These are phyloP conservation scores for Cenchrus americanus DNA, from an alignment of 176 grass and related monocot genomes.

Conservation along the genomic window DNA sequence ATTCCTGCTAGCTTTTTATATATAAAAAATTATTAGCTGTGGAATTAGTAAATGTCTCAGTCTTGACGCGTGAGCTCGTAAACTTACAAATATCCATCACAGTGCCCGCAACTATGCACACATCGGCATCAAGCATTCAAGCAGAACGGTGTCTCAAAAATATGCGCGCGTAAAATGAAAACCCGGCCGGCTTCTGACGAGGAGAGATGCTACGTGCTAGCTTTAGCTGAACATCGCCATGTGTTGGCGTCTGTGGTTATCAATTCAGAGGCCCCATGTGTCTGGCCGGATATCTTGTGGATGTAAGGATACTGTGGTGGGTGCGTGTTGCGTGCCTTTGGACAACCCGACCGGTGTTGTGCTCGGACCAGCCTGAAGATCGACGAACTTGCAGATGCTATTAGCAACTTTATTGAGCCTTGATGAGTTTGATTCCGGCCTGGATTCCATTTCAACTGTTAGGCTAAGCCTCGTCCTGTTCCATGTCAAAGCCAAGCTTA, in stretches of 20 bases:
- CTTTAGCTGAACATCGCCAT: constrained; percentile 62
- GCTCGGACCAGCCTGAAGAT: not conserved
- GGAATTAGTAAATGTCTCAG: not conserved
- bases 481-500: not conserved
- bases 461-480: no score
- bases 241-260: constrained; percentile 58
- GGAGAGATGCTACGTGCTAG: constrained; percentile 26
- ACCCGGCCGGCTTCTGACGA: constrained; percentile 19
- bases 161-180: constrained; percentile 31
- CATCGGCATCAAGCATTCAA: constrained; percentile 23
- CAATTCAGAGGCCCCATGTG: constrained; percentile 70
- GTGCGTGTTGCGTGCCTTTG: not conserved
- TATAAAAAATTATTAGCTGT: not conserved
- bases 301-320: constrained; percentile 18
- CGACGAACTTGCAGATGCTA: not conserved
- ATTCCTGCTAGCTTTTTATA: no score
- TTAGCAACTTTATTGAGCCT: not conserved
- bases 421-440: not conserved
- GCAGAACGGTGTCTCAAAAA: not conserved
- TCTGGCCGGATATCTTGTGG: constrained; percentile 53
- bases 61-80: not conserved
- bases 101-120: constrained; percentile 13
- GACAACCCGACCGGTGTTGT: not conserved
- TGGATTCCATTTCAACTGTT: not conserved
- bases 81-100: not conserved